Conservation (phyloP, 352 stramenopile genomes). For the Phytophthora rubi region DNA sequence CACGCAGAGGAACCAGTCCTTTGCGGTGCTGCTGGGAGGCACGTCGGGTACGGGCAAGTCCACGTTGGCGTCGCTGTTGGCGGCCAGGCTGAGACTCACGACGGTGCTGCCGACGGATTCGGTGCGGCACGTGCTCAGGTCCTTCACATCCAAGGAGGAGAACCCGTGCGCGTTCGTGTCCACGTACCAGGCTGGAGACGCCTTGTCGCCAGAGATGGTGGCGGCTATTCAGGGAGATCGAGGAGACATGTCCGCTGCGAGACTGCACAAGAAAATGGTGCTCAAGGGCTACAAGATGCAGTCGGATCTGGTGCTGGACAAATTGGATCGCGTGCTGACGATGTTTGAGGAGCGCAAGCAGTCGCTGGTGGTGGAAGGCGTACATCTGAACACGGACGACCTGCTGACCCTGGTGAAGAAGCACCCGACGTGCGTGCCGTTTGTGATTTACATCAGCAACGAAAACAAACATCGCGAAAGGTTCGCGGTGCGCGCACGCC, state of each 20-base stretch:
- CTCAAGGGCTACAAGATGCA: constrained; percentile 86
- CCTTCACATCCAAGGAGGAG: constrained; percentile 83
- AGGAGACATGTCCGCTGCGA: constrained; percentile 68
- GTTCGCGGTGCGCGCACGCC: constrained; percentile 81
- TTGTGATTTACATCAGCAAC: constrained; percentile 91
- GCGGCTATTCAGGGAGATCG: constrained; percentile 47
- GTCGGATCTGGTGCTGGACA: constrained; percentile 82
- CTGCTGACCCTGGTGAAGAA: constrained; percentile 79
- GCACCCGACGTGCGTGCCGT: constrained; percentile 86
- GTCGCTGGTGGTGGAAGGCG: constrained; percentile 87
- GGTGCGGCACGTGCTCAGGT: constrained; percentile 81
- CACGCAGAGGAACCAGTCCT: constrained; percentile 85
- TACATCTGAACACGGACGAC: constrained; percentile 87
- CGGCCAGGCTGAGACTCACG: constrained; percentile 77
- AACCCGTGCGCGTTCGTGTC: constrained; percentile 86
- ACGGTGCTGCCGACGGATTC: constrained; percentile 88
- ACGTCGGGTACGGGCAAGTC: constrained; percentile 89
- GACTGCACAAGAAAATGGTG: constrained; percentile 84
- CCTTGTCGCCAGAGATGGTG: constrained; percentile 57
- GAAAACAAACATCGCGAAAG: constrained; percentile 88
- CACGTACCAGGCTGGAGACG: constrained; percentile 89
- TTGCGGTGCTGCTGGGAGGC: constrained; percentile 85
- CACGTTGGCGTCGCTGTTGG: constrained; percentile 81
- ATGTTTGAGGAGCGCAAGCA: constrained; percentile 87
- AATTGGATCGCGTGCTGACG: constrained; percentile 81